Base-by-base conservation (phyloP, 306 rosid species). In the Prunus mongolica region DNA sequence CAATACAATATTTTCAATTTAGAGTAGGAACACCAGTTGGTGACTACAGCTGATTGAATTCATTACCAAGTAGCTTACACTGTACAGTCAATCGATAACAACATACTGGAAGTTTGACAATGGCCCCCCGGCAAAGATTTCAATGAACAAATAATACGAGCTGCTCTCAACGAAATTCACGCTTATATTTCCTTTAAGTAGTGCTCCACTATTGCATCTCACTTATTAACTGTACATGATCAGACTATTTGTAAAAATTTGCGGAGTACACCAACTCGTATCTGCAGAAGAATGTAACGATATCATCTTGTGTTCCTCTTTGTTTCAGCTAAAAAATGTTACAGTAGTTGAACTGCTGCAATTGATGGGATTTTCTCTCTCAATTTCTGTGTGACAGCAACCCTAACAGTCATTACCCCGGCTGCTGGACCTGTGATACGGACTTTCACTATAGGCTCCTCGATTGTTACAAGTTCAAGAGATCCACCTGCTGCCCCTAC, bases 331-430 rank as follows among this genome's bases (percentile, higher is more conserved):
- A 0, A 20, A 38, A 45, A 12, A 55, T n/a, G 68, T 81, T 81
- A 90, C 55, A 93, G 71, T 79, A 95, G 93, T 77, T 88, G 96
- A 83, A 95, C 99, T 4, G 96, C 97, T 2, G 93, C 96, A 8
- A 95, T 95, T 49, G 88, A 18, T 7, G 96, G 97, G 71, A 95
- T 95, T 76, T 95, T 95, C 79, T 95, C 99, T 67, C 99, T 85
- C 83, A 95, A 80, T 64, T 95, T 95, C 81, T 92, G 99, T 11
- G 97, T 95, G 32, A 95, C 96, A 18, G 99, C 97, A 74, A 95
- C 99, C 71, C 99, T 89, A 64, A 95, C 99, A 34, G 97, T 92
- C 92, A 89, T 89, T 45, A 95, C 97, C 57, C 96, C 84, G 1
- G 77, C 58, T 60, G 77, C 77, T 12, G 85, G 85, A 47, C 85